Evolutionary conservation across 805 yeast species (phyloP), one percentile per base, ranked within the genome.

Genomic region (Teunomyces aglyptinius): DNA sequence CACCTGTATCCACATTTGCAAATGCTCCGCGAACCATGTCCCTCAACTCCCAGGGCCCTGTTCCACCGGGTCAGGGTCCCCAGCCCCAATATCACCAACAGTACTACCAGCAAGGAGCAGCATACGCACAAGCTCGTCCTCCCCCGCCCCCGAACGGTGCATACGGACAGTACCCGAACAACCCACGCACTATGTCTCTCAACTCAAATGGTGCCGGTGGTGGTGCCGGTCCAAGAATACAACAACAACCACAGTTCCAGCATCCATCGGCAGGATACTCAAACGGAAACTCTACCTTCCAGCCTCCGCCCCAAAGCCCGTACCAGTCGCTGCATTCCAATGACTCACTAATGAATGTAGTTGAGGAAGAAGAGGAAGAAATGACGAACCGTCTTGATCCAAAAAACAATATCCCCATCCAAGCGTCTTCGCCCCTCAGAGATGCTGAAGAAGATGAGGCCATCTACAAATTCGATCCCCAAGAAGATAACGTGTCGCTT

Each of bases 311-410:
- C 33, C 45, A 8, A 26, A 38, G 39, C 31, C 28, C 36, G 15
- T 36, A 27, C 33, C 44, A 35, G 31, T n/a, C 35, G 18, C 38
- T 36, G 39, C 44, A 43, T 19, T 63, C 70, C 5, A 64, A 53
- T 46, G 73, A 68, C 45, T 65, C 70, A 5, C 51, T 65, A 18
- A 63, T 59, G 62, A 61, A 65, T 47, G 70, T 66, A 1, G 60
- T 59, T 2, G 71, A 66, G 46, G 73, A 67, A 53, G 67, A 59
- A n/a, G 71, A 66, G 32, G 70, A 65, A 36, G 59, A 56, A 5
- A 47, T 41, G 8, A 13, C 16, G 4, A 38, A 32, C 19, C 11
- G 28, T 13, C n/a, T 18, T 16, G 40, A 16, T 11, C 49, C 53
- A 16, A 44, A 38, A 41, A 24, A 31, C 12, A 31, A 18, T 24